A percentile compares a stretch with the other conserved stretches of the same genome.
Evolutionary conservation across 208 protist genomes (phyloP).

Genomic region (Acanthamoeba castellanii): DNA sequence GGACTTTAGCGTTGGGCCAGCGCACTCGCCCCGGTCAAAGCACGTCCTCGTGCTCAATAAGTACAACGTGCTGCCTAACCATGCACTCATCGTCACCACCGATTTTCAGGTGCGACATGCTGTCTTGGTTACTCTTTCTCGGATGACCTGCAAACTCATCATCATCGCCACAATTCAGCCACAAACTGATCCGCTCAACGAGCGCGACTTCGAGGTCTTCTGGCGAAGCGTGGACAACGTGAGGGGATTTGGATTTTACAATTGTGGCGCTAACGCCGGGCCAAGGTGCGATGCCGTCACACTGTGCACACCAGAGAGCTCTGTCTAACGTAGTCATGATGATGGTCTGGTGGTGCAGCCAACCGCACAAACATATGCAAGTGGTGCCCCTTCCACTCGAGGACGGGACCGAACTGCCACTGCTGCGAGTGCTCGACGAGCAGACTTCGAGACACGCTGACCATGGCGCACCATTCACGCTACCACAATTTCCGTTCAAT

Average conservation of each 20-base stretch:
- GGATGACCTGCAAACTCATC: background rate
- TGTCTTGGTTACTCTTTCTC: background rate
- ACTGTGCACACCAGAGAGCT: background rate
- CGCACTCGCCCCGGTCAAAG: background rate
- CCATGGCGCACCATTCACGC: background rate
- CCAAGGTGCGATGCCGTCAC: constrained; percentile 1
- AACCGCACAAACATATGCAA: constrained; percentile 72
- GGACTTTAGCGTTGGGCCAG: constrained; percentile 39
- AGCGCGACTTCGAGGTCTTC: constrained; percentile 17
- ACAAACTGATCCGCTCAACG: constrained; percentile 12
- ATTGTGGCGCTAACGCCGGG: constrained; percentile 42
- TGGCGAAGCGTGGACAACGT: constrained; percentile 32
- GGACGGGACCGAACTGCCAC: background rate
- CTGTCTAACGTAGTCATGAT: background rate
- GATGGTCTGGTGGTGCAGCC: background rate
- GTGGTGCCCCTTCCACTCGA: constrained; percentile 32
- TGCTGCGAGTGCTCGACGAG: background rate
- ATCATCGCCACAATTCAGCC: background rate
- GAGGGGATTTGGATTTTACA: constrained; percentile 54
- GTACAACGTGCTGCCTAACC: constrained; percentile 67
- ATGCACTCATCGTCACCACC: constrained; percentile 66
- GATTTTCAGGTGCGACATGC: background rate
- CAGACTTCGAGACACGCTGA: background rate
- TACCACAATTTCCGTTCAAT: background rate
- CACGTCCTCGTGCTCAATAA: constrained; percentile 66